Percentiles rank a stretch among this genome's conserved stretches.
These are phyloP conservation scores for Zymoseptoria passerinii DNA, from an alignment of 2,329 filamentous ascomycete genomes.

Conservation along the genomic window DNA sequence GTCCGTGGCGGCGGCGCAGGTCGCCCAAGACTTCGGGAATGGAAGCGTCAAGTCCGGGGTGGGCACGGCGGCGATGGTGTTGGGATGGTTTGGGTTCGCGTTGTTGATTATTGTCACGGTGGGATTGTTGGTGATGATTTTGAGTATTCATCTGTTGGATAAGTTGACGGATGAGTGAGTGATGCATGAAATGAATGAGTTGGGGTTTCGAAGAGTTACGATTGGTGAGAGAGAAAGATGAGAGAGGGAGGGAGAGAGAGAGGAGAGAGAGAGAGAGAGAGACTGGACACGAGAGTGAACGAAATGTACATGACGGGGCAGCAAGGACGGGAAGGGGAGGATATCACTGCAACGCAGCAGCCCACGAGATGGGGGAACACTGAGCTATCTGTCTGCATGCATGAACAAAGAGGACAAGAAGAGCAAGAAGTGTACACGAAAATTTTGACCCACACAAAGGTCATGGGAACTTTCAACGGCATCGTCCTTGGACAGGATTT, in stretches of 20 bases:
- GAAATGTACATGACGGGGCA: background rate
- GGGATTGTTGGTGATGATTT: slow-evolving; percentile 88
- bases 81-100: slow-evolving; percentile 96
- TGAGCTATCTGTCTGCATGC: too few relatives aligned
- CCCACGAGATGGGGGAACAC: too few relatives aligned
- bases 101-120: slow-evolving; percentile 92
- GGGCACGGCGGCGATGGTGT: slow-evolving; percentile 88
- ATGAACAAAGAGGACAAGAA: background rate
- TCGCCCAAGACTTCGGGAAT: slow-evolving; percentile 87
- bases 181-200: too few relatives aligned
- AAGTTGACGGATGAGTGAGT: slow-evolving; percentile 44
- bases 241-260: too few relatives aligned
- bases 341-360: too few relatives aligned
- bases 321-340: background rate
- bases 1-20: slow-evolving; percentile 86
- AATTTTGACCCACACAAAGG: background rate
- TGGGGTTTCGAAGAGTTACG: too few relatives aligned
- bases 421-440: background rate
- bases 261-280: background rate
- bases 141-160: slow-evolving; percentile 76
- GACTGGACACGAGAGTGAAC: background rate
- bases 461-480: background rate
- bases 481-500: background rate
- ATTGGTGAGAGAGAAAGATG: background rate
- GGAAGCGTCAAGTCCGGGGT: slow-evolving; percentile 80